Conservation (phyloP, 495 filamentous ascomycete genomes). For the Trichoderma reesei region DNA sequence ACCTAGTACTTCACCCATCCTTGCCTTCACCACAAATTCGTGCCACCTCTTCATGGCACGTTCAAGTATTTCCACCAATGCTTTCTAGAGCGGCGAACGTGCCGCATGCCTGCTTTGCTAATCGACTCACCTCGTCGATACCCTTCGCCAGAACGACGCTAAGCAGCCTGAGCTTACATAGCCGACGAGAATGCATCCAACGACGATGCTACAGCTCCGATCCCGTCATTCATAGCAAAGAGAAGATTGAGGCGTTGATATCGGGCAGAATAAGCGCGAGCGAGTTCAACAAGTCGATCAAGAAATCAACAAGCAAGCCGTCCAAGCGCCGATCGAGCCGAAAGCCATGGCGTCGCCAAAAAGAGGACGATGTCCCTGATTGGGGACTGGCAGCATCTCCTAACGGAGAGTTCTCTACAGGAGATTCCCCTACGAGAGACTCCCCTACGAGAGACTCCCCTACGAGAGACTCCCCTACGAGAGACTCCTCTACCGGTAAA, state of each 20-base stretch:
- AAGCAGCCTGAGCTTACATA: background rate
- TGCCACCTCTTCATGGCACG: background rate
- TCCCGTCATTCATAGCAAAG: conserved; percentile 6
- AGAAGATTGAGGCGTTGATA: conserved; percentile 5
- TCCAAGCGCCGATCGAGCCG: background rate
- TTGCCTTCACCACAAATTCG: too few species aligned
- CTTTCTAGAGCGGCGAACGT: background rate
- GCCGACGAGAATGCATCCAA: background rate
- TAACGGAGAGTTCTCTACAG: background rate
- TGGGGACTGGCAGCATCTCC: background rate
- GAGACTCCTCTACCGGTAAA: too few species aligned
- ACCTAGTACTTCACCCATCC: background rate
- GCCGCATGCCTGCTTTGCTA: background rate
- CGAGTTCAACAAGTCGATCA: background rate
- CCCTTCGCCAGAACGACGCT: background rate
- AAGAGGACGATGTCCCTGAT: background rate
- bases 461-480: too few species aligned
- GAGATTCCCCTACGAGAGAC: background rate
- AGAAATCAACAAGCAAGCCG: background rate
- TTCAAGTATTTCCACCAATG: background rate
- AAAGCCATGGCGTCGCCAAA: background rate
- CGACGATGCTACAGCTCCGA: conserved; percentile 5
- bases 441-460: too few species aligned
- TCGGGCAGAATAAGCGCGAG: background rate
- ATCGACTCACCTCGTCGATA: background rate